phyloP scores from a whole-genome alignment of 148 eudicot genomes.

The Vaccinium myrtillus region DNA sequence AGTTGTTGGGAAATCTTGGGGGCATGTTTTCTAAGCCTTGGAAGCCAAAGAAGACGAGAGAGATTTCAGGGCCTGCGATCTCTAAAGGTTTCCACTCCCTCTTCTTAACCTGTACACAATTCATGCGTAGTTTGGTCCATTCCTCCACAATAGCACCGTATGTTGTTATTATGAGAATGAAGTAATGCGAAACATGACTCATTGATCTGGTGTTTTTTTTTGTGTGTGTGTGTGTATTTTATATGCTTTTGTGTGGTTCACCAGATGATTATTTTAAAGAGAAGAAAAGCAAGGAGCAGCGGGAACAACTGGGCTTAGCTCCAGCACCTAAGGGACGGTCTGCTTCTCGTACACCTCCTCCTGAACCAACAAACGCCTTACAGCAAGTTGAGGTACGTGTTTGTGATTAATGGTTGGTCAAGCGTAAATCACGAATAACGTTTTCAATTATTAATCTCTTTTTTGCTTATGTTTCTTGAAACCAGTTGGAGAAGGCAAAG shows the following conservation, averaged over 20 bases:
- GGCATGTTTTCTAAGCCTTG: conserved; percentile 94
- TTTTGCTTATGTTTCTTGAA: neutral
- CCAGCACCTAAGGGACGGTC: conserved; percentile 39
- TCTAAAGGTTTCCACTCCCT: conserved; percentile 44
- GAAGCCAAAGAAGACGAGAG: conserved; percentile 75
- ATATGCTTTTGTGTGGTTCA: neutral
- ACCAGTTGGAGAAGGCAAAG: conserved; percentile 74
- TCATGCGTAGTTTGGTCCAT: neutral
- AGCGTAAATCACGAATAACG: neutral
- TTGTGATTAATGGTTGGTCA: neutral
- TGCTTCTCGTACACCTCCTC: conserved; percentile 44
- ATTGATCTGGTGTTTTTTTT: neutral
- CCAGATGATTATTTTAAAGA: conserved; percentile 29
- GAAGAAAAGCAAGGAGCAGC: conserved; percentile 52
- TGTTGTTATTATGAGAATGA: neutral
- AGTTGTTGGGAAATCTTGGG: conserved; percentile 73
- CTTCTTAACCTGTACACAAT: neutral
- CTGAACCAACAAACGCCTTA: conserved; percentile 65
- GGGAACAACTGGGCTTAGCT: conserved; percentile 61
- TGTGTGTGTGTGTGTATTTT: neutral
- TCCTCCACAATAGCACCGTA: neutral
- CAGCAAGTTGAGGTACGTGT: conserved; percentile 68
- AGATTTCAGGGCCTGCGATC: conserved; percentile 56
- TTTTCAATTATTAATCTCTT: neutral
- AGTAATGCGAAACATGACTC: neutral